These are phyloP conservation scores for Leucaena leucocephala DNA, from an alignment of 306 rosid species.

Conservation along the genomic window DNA sequence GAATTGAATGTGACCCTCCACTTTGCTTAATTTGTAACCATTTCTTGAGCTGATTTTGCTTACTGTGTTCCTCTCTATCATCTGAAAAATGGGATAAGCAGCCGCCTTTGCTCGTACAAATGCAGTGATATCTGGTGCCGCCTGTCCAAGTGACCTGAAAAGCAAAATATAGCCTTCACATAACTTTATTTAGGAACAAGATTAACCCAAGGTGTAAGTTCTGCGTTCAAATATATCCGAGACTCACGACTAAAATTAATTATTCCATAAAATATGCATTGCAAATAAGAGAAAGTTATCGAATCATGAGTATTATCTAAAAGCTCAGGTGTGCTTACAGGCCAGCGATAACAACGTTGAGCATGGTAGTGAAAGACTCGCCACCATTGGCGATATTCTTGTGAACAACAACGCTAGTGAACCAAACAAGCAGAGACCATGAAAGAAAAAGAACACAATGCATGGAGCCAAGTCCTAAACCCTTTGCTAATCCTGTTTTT, in stretches of 20 bases:
- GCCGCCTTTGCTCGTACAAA: constrained; percentile 82
- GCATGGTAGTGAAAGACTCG: constrained; percentile 93
- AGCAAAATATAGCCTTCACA: constrained; percentile 5
- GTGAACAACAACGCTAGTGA: constrained; percentile 84
- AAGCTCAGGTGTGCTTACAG: constrained; percentile 56
- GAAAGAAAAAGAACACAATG: constrained; percentile 87
- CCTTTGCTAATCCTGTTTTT: constrained; percentile 86
- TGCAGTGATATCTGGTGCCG: constrained; percentile 85
- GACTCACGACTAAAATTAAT: not conserved
- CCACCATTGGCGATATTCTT: constrained; percentile 85
- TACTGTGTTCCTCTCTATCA: constrained; percentile 74
- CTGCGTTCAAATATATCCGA: not conserved
- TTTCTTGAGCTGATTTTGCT: constrained; percentile 48
- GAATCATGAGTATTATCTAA: not conserved
- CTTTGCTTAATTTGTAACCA: constrained; percentile 54
- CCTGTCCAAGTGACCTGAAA: constrained; percentile 88
- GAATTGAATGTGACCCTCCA: constrained; percentile 76
- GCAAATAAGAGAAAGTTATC: not conserved
- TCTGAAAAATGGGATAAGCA: constrained; percentile 86
- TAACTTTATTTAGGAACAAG: not conserved
- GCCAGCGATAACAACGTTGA: constrained; percentile 91
- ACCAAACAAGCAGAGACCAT: constrained; percentile 91
- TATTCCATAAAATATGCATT: not conserved
- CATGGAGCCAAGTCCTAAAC: constrained; percentile 83
- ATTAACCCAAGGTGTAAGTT: not conserved